These are phyloP conservation scores for Protea cynaroides DNA, from an alignment of 164 flowering plant species.

Conservation along the genomic window DNA sequence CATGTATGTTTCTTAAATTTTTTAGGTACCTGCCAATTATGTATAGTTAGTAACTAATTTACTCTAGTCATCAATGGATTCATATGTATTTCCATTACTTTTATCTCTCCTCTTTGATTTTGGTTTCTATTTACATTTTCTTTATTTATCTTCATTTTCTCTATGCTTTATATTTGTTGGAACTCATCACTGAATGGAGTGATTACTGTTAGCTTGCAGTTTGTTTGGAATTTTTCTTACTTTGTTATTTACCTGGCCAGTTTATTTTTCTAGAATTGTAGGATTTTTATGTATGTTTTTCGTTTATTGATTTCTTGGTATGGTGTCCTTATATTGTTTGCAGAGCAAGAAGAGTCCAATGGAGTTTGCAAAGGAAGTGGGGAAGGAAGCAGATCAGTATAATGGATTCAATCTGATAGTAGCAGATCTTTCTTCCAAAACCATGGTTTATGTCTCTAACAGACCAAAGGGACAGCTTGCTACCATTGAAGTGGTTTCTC, in stretches of 20 bases:
- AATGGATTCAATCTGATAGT: conserved; percentile 61
- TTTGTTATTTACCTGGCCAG: too few species aligned
- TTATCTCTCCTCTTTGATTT: background rate
- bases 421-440: conserved; percentile 38
- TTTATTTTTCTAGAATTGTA: too few species aligned
- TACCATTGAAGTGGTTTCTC: conserved; percentile 37
- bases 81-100: background rate
- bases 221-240: too few species aligned
- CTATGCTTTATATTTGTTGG: background rate
- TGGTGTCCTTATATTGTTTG: conserved; percentile 2
- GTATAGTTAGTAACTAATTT: too few species aligned
- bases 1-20: background rate
- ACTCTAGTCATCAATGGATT: background rate
- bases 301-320: background rate
- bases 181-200: too few species aligned
- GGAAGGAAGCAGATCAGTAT: conserved; percentile 35
- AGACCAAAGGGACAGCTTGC: conserved; percentile 39
- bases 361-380: conserved; percentile 45
- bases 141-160: background rate
- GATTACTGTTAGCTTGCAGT: too few species aligned
- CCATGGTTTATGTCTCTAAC: conserved; percentile 57
- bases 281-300: background rate
- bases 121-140: background rate
- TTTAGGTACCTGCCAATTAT: background rate
- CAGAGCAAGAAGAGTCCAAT: conserved; percentile 45